Base-by-base conservation (phyloP, 768 basidiomycete species). In the Sarcodon sp. region DNA sequence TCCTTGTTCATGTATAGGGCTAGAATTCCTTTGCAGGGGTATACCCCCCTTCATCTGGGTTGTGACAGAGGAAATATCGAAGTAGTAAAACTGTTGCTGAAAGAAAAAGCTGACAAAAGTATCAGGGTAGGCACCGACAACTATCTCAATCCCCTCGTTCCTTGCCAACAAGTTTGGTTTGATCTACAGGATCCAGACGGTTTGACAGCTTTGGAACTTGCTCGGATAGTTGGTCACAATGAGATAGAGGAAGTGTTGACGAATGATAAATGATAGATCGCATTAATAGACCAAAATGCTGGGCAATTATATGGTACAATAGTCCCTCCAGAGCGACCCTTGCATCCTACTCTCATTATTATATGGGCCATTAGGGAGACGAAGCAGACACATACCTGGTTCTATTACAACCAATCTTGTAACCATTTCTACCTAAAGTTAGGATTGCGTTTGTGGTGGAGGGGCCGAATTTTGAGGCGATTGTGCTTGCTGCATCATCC, bases 1-100 rank as follows among this genome's bases (percentile, higher is more conserved):
- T 31, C 35, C 37, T 44, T 8, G 8, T 16, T 13, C n/a, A 35
- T 16, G 18, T 11, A 18, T 52, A 12, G 41, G 13, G 41, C 45
- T 46, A 15, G 47, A 43, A 7, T 39, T 47, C 50, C 48, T 45
- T 43, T 15, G 6, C 56, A 96, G 92, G 91, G 88, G 34, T 91
- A 90, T 60, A 87, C 90, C 0, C 73, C 91, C 7, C 64, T 96
- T 15, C 92, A 96, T 56, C 70, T 93, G 0, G 91, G 92, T 4
- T 77, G 81, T 27, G 92, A 96, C 61, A 70, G 91, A 57, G 92
- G 92, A 1, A 71, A 79, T 55, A 47, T 67, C 6, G 66, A 69
- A 0, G 65, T 76, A 3, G 83, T 85, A 1, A 64, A 70, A 53
- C 48, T 79, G 4, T 63, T 96, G 36, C 59, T 92, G 15, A 55